Percentiles rank a stretch among this genome's conserved stretches.
Conservation (phyloP, 805 yeast genomes). For the Kockiozyma suomiensis region DNA sequence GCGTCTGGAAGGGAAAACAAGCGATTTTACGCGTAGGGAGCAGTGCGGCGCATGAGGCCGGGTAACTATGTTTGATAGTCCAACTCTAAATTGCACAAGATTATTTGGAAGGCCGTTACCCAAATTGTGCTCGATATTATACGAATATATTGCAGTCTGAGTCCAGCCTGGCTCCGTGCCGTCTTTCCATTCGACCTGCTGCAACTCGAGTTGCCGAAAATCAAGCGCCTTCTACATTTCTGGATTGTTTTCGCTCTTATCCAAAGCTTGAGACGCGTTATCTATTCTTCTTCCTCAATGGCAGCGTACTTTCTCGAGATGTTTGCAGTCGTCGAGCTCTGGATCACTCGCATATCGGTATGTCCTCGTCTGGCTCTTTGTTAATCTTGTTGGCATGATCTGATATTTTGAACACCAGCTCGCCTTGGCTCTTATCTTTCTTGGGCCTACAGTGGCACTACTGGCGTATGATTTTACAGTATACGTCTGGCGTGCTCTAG, state of each 20-base stretch:
- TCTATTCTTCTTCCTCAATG: background rate
- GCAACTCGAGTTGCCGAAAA: too few species aligned
- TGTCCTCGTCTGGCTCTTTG: background rate
- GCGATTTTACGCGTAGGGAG: background rate
- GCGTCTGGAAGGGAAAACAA: background rate
- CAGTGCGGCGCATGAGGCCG: background rate
- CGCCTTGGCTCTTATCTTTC: constrained; percentile 14
- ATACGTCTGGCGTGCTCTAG: constrained; percentile 18
- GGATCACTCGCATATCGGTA: constrained; percentile 22
- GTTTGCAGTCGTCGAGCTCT: constrained; percentile 12
- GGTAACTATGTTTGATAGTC: background rate
- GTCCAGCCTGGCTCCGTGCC: too few species aligned
- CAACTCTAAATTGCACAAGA: background rate
- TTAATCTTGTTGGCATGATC: background rate
- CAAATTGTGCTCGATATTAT: background rate
- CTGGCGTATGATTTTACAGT: constrained; percentile 20
- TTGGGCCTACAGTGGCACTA: constrained; percentile 19
- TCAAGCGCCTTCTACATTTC: too few species aligned
- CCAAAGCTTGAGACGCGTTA: background rate
- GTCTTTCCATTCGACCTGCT: too few species aligned
- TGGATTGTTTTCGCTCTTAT: too few species aligned
- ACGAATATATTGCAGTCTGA: background rate
- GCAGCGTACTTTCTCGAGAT: constrained; percentile 1
- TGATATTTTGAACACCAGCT: constrained; percentile 2
- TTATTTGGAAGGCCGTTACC: background rate